Percentiles rank a stretch among this genome's conserved stretches.
Conservation (phyloP, 2,329 filamentous ascomycete species). For the Claviceps sp. region DNA sequence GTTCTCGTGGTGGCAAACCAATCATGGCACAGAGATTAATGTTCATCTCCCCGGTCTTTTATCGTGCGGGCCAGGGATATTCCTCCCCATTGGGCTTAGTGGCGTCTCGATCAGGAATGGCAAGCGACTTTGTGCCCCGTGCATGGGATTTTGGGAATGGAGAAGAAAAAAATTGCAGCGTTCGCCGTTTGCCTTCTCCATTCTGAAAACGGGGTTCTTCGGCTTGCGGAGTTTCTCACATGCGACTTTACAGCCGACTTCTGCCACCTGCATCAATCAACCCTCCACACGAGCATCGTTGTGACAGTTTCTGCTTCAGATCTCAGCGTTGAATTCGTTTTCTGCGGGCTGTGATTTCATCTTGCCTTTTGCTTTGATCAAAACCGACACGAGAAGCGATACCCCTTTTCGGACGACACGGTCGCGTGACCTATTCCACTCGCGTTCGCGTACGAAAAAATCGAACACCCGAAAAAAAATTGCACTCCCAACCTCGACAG, state of each 20-base stretch:
- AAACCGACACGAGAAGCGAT: not conserved
- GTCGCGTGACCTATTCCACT: not conserved
- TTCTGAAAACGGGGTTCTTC: not conserved
- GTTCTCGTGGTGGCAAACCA: not conserved
- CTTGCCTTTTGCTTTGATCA: not conserved
- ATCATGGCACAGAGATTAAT: slow-evolving; percentile 1
- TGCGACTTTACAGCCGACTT: not conserved
- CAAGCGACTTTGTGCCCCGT: slow-evolving; percentile 1
- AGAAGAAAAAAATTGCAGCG: slow-evolving; percentile 2
- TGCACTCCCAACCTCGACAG: not conserved
- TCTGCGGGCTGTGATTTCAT: not conserved
- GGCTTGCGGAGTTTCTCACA: slow-evolving; percentile 1
- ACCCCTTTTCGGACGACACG: not conserved
- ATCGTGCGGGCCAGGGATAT: slow-evolving; percentile 4
- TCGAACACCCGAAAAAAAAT: not conserved
- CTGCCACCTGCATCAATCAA: not conserved
- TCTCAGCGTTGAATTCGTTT: not conserved
- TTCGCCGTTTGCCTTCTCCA: not conserved
- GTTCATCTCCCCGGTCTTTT: slow-evolving; percentile 8
- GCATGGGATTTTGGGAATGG: not conserved
- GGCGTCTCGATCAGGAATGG: slow-evolving; percentile 3
- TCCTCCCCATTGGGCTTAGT: slow-evolving; percentile 1
- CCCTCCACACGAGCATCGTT: not conserved
- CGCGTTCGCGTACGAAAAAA: not conserved
- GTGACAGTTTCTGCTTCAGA: not conserved